phyloP scores from a whole-genome alignment of 2,329 filamentous ascomycete genomes.

The Escovopsis sp. region DNA sequence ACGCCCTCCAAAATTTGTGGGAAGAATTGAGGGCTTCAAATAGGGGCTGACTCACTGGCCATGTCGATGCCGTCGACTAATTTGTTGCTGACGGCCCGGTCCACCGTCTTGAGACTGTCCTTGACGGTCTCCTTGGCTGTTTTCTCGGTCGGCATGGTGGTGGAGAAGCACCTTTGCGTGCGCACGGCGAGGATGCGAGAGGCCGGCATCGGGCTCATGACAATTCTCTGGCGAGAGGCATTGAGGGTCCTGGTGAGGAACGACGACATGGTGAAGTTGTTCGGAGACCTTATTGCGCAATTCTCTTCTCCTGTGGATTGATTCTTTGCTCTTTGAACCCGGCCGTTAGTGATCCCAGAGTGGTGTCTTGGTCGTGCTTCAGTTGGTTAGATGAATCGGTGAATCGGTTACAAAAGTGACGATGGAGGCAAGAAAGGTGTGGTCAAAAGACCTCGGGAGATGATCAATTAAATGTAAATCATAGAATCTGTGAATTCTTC shows the following conservation, averaged over 20 bases:
- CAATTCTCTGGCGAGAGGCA: not conserved
- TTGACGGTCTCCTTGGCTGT: conserved; percentile 39
- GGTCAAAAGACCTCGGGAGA: no score
- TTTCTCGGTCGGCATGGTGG: conserved; percentile 30
- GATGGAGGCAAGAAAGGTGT: no score
- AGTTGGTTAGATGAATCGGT: no score
- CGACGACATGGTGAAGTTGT: conserved; percentile 2
- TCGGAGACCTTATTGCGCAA: not conserved
- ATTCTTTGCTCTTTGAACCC: not conserved
- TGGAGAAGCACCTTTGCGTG: conserved; percentile 36
- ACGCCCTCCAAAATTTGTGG: not conserved
- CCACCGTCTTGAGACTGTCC: conserved; percentile 43
- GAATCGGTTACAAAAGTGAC: no score
- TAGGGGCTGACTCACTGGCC: conserved; percentile 24
- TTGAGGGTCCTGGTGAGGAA: conserved; percentile 5
- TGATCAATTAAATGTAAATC: no score
- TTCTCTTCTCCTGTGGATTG: not conserved
- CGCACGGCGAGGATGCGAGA: conserved; percentile 24
- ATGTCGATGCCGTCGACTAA: conserved; percentile 46
- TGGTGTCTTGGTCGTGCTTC: not conserved
- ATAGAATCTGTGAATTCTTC: no score
- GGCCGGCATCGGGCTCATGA: conserved; percentile 12
- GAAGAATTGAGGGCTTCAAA: not conserved
- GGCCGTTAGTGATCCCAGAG: not conserved
- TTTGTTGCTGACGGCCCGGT: conserved; percentile 45